Evolutionary conservation across 352 stramenopile species (phyloP), one percentile per base, ranked within the genome.

Genomic region (Globisporangium spinosum): DNA sequence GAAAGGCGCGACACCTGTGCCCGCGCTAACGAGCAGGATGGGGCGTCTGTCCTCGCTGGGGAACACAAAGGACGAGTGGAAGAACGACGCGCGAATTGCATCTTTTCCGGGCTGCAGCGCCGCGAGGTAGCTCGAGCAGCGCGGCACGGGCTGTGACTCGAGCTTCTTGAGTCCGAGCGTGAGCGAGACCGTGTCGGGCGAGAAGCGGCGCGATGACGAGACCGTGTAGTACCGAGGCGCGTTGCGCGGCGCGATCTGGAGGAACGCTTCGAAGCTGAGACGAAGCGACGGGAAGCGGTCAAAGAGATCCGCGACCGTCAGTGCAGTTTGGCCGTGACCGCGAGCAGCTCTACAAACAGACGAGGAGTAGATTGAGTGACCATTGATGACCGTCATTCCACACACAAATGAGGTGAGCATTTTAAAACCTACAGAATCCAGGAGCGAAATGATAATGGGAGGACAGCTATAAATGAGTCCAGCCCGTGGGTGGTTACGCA

Each of bases 1-100:
- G 69, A 95, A 95, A 22, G 88, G 88, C 25, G 88, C 88, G 53
- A 95, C 90, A 58, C 88, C 88, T 13, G 88, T 94, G 25, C 88
- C 88, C 1, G 85, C 80, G 53, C 84, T 91, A 27, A 95, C 80
- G 43, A 93, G 78, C 76, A 95, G 81, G 59, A 93, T 77, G 51
- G 86, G 86, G 7, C 72, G 79, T 2, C 78, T 73, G 51, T 91
- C 69, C 45, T 87, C 67, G 29, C 78, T 77, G 45, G 86, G 86
- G 58, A 90, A 94, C 4, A 89, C 80, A 56, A 94, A 92, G 1
- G 84, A 90, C 27, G 86, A 94, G 64, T 83, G 77, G 62, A 88
- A 85, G 59, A 92, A 92, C 10, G 75, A 81, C 32, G 78, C 88
- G 13, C 83, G 83, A 25, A 95, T 71, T 12, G 32, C 55, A 56